Conservation (phyloP, 2,329 filamentous ascomycete genomes). For the Stagonosporopsis vannaccii region DNA sequence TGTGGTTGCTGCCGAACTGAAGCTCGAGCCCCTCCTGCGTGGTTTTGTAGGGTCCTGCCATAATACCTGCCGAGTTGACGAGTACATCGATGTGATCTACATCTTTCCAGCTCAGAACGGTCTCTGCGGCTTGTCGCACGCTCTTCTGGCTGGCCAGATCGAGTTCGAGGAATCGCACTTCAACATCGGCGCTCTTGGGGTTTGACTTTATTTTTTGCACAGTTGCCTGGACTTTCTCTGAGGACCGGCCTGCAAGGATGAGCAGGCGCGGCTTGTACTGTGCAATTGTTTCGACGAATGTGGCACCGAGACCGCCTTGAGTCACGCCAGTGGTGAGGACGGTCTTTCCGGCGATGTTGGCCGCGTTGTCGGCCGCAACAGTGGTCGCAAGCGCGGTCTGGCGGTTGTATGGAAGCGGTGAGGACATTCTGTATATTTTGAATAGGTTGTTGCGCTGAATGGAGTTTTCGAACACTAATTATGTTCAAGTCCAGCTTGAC, state of each 20-base stretch:
- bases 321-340: conserved; percentile 49
- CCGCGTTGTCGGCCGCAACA: conserved; percentile 52
- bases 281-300: conserved; percentile 38
- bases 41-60: conserved; percentile 39
- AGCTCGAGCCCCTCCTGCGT: conserved; percentile 48
- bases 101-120: conserved; percentile 38
- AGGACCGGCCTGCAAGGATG: conserved; percentile 52
- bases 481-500: neutral
- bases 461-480: neutral
- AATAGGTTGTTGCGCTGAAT: neutral
- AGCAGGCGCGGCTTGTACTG: conserved; percentile 37
- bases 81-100: conserved; percentile 51
- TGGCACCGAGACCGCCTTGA: conserved; percentile 39
- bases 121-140: conserved; percentile 46
- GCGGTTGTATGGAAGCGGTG: conserved; percentile 31
- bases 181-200: conserved; percentile 41
- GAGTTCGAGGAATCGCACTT: conserved; percentile 40
- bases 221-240: conserved; percentile 51
- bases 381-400: conserved; percentile 31
- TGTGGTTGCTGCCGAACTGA: conserved; percentile 58
- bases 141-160: conserved; percentile 49
- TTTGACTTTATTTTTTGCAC: conserved; percentile 44
- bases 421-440: conserved; percentile 8
- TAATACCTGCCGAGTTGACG: conserved; percentile 52
- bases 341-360: conserved; percentile 54